phyloP scores from a whole-genome alignment of 2,329 filamentous ascomycete species.

The Aspergillus flavus region DNA sequence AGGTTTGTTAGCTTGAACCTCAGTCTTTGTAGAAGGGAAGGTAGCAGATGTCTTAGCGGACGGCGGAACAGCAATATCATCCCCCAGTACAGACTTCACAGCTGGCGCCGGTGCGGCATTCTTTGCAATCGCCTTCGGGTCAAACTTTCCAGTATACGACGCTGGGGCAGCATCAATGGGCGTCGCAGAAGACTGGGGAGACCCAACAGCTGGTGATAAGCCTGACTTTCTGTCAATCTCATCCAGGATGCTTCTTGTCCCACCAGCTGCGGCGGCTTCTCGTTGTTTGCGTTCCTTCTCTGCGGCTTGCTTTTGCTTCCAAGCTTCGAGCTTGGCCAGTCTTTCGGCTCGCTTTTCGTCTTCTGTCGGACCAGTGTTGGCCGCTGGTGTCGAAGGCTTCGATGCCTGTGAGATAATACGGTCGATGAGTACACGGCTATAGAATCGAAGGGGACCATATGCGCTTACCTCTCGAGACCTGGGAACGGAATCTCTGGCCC shows the following conservation, averaged over 20 bases:
- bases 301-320: conserved; percentile 85
- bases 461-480: conserved; percentile 62
- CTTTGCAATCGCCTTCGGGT: conserved; percentile 83
- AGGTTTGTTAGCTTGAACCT: conserved; percentile 48
- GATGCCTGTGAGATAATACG: conserved; percentile 46
- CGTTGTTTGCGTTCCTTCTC: conserved; percentile 73
- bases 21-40: conserved; percentile 39
- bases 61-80: conserved; percentile 56
- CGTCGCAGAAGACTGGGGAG: conserved; percentile 55
- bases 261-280: conserved; percentile 63
- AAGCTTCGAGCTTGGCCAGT: conserved; percentile 80
- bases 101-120: conserved; percentile 67
- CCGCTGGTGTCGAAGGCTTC: conserved; percentile 51
- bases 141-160: conserved; percentile 76
- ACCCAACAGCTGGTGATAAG: conserved; percentile 55
- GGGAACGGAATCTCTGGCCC: conserved; percentile 53
- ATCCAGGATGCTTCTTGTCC: conserved; percentile 67
- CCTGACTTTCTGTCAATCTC: conserved; percentile 73
- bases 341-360: conserved; percentile 78
- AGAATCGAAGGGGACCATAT: neutral
- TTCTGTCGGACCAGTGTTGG: conserved; percentile 60
- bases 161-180: conserved; percentile 54
- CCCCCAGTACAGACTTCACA: conserved; percentile 58
- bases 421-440: neutral
- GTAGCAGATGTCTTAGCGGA: conserved; percentile 49